Conservation (phyloP, 2,329 filamentous ascomycete species). For the Talaromyces sp. region DNA sequence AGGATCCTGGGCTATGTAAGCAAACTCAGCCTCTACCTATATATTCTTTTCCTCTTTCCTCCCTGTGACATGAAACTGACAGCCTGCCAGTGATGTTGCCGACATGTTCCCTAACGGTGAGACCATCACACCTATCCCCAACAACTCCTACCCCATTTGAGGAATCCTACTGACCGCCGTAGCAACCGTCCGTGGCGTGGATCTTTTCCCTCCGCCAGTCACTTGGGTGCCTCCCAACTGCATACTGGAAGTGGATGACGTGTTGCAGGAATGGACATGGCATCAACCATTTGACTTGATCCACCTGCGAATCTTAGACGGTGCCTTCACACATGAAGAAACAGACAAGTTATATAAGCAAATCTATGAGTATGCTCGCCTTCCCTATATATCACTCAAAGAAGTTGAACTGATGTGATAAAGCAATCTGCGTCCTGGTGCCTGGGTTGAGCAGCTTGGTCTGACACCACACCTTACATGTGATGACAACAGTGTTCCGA, state of each 20-base stretch:
- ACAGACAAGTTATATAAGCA: neutral
- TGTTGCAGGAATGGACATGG: conserved; percentile 6
- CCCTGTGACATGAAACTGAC: neutral
- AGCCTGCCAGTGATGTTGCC: conserved; percentile 2
- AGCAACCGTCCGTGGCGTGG: conserved; percentile 4
- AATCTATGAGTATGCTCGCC: neutral
- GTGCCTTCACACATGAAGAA: neutral
- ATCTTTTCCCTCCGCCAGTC: conserved; percentile 2
- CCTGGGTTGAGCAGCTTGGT: conserved; percentile 3
- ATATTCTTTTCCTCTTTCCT: neutral
- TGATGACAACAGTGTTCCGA: neutral
- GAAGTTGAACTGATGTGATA: neutral
- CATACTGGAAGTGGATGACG: conserved; percentile 4
- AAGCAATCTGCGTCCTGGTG: conserved; percentile 1
- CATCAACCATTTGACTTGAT: conserved; percentile 4
- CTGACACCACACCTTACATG: neutral
- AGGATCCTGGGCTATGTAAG: conserved; percentile 4
- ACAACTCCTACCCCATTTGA: neutral
- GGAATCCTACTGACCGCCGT: neutral
- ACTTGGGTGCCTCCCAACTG: conserved; percentile 5
- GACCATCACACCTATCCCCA: neutral
- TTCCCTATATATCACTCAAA: no score
- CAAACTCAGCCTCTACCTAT: neutral
- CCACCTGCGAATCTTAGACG: neutral
- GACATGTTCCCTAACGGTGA: conserved; percentile 4